phyloP scores from a whole-genome alignment of 2,329 filamentous ascomycete species.

The Colletotrichum viniferum region DNA sequence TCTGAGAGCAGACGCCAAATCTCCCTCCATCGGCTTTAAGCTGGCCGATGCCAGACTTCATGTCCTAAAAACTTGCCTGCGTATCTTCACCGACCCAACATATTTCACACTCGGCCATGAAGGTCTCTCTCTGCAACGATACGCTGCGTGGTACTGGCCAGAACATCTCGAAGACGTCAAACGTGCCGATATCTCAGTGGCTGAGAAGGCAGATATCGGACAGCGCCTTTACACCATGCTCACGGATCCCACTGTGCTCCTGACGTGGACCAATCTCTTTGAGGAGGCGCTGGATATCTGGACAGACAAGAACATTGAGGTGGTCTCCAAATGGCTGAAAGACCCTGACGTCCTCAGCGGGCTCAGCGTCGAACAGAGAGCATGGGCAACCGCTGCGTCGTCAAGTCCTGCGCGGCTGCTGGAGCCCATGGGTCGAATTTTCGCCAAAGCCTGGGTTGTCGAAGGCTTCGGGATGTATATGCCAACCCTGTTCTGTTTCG shows the following conservation, averaged over 20 bases:
- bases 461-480: constrained; percentile 38
- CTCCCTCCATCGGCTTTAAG: constrained; percentile 37
- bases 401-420: constrained; percentile 34
- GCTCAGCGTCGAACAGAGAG: constrained; percentile 30
- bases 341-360: constrained; percentile 35
- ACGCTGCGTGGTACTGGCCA: constrained; percentile 51
- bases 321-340: constrained; percentile 38
- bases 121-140: constrained; percentile 28
- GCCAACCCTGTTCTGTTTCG: constrained; percentile 45
- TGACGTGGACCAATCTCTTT: constrained; percentile 45
- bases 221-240: constrained; percentile 40
- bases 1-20: constrained; percentile 3
- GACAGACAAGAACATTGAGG: constrained; percentile 41
- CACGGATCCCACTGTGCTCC: constrained; percentile 37
- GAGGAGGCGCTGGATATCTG: constrained; percentile 47
- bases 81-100: constrained; percentile 38
- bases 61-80: constrained; percentile 41
- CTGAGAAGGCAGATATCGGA: constrained; percentile 38
- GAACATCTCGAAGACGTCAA: constrained; percentile 43
- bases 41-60: constrained; percentile 37
- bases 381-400: constrained; percentile 33
- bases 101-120: constrained; percentile 22
- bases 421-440: constrained; percentile 41
- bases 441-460: constrained; percentile 42
- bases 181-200: constrained; percentile 25